Percentiles rank a stretch among this genome's conserved stretches.
Conservation (phyloP, 306 rosid genomes). For the Myrica gale region DNA sequence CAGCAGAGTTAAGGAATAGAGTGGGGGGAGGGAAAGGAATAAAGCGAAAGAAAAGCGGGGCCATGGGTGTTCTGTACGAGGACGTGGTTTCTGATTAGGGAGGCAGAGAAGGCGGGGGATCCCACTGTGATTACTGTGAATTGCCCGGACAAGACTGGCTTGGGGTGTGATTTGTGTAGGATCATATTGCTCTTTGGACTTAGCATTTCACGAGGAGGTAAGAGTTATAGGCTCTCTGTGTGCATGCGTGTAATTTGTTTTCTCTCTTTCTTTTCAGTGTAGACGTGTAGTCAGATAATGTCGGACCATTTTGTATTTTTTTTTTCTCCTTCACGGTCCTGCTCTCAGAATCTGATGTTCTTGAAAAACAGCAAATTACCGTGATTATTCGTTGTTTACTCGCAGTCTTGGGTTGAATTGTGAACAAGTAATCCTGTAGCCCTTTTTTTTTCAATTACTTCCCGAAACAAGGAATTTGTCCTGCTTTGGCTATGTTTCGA, state of each 20-base stretch:
- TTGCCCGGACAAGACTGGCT: constrained; percentile 60
- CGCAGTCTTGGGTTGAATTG: background rate
- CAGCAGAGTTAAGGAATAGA: background rate
- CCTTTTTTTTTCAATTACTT: background rate
- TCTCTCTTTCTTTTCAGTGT: background rate
- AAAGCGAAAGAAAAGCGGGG: constrained; percentile 13
- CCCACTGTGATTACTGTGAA: constrained; percentile 53
- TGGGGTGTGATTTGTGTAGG: constrained; percentile 57
- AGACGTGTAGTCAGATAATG: background rate
- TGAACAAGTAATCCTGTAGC: background rate
- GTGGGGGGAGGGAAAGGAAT: background rate
- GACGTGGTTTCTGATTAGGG: constrained; percentile 46
- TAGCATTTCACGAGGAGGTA: constrained; percentile 56
- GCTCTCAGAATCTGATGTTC: constrained; percentile 16
- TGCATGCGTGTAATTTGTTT: background rate
- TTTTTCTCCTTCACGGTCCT: background rate
- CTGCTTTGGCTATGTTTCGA: background rate
- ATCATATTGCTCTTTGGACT: constrained; percentile 52
- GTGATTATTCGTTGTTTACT: background rate
- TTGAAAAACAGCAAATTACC: background rate
- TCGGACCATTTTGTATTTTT: background rate
- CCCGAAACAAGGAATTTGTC: background rate
- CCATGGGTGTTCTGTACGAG: constrained; percentile 47
- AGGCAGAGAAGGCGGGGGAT: constrained; percentile 42
- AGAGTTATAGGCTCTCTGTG: background rate